Evolutionary conservation across 2,329 filamentous ascomycete species (phyloP), one percentile per base, ranked within the genome.

Genomic region (Aphanocladium album): DNA sequence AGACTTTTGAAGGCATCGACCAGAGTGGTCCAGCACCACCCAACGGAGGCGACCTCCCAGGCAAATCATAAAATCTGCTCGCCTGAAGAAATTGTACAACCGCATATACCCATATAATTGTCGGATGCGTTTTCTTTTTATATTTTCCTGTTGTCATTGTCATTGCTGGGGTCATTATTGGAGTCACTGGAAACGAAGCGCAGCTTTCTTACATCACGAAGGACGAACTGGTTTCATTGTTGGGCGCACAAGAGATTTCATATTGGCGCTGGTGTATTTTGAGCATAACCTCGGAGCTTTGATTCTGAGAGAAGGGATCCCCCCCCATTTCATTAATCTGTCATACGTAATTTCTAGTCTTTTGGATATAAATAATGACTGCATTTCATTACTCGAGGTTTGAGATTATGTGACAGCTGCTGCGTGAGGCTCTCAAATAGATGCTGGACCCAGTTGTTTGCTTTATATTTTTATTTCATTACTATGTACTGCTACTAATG

Each of bases 1-100:
- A 75, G 3, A 72, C 71, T 16, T 84, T 80, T 79, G 72, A 78
- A 64, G 83, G 81, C 7, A 67, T 84, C 33, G 83, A 85, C 65
- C 76, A 78, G 54, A 84, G 81, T 63, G 82, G 82, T 9, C 79
- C 80, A 1, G 67, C 71, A 17, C 72, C 72, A 56, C 76, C 75
- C 7, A 70, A 72, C 37, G 62, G 65, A 25, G 68, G 66, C 30
- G 69, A 70, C 37, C 63, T 66, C 55, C 65, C 58, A 8, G 56
- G 58, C 30, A 25, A 37, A 39, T 8, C 37, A 39, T 53, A 30
- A 53, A 43, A 12, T 3, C 3, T 27, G 11, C 2, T 17, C 21
- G 21, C 12, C 21, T 21, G 16, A 17, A 1, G 19, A 25, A 27
- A 33, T 25, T 59, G 56, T 52, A 43, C 25, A 52, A 59, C 35